Evolutionary conservation across 2,329 filamentous ascomycete genomes (phyloP).

Genomic region (Pseudogymnoascus sp.): DNA sequence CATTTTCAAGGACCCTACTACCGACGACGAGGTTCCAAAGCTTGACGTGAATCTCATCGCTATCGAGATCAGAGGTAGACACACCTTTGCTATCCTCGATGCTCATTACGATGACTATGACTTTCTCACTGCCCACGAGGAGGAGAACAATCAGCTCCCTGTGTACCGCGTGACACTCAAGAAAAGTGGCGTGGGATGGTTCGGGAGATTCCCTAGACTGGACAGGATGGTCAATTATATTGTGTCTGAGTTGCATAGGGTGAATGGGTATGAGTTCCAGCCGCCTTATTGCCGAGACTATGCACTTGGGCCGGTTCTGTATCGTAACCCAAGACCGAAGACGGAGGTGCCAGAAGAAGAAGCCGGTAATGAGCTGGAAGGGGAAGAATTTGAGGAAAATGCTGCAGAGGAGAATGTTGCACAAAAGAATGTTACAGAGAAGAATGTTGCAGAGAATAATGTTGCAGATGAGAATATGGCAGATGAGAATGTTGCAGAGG

Average conservation of each 20-base stretch:
- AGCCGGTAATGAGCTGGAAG: not conserved
- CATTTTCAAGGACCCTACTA: not conserved
- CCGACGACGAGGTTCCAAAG: not conserved
- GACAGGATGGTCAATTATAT: not conserved
- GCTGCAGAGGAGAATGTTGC: slow-evolving; percentile 19
- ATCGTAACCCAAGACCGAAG: slow-evolving; percentile 10
- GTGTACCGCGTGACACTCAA: not conserved
- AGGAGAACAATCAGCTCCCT: not conserved
- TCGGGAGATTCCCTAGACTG: not conserved
- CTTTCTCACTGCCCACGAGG: not conserved
- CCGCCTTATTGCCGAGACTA: slow-evolving; percentile 6
- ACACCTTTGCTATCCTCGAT: not conserved
- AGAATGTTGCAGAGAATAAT: too few species aligned
- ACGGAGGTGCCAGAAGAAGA: not conserved
- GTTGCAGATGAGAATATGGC: too few species aligned
- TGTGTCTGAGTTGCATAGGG: not conserved
- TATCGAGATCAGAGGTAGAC: not conserved
- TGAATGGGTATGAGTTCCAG: not conserved
- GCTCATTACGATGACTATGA: not conserved
- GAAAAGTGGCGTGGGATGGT: not conserved
- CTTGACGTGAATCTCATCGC: not conserved
- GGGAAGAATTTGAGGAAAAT: slow-evolving; percentile 19
- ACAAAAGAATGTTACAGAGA: too few species aligned
- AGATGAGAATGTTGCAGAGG: too few species aligned
- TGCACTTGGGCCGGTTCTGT: slow-evolving; percentile 7